Base-by-base conservation (phyloP, 2,329 filamentous ascomycete genomes). In the Diatrype stigma region DNA sequence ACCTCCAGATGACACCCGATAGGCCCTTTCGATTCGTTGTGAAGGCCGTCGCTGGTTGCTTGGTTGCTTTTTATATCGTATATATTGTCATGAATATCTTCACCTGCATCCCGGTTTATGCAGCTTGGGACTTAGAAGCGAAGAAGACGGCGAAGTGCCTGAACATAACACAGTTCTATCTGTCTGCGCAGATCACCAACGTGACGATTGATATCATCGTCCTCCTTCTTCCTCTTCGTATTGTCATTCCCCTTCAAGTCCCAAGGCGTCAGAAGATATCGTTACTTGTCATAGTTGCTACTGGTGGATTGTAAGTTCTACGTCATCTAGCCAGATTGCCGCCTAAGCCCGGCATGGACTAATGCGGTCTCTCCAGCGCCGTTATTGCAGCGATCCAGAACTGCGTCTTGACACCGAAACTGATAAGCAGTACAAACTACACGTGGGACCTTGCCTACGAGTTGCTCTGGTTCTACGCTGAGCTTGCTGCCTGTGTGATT, bases 181-280 rank as follows among this genome's bases (percentile, higher is more conserved):
- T 48, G 17, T n/a, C 42, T 14, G 40, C 42, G 2, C 45, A 35
- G 14, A 28, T 46, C 3, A 23, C 44, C 10, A 52, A 52, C 23
- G 35, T 52, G 23, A 14, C 11, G 34, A 52, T 52, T 23, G 50
- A 52, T 32, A 17, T 28, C 21, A 46, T 52, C 32, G 45, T 52
- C 21, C n/a, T 52, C 7, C 17, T 52, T 5, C 17, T 52, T 10
- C 50, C 50, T 16, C 26, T 52, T 28, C 42, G 8, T 12, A 42
- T 52, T 17, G 22, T 52, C 16, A 30, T 46, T 3, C 50, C 46
- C 4, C 42, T 52, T 21, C 46, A 46, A 23, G 42, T 52, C 32
- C 32, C 46, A 2, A n/a, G 32, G 2, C 46, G 46, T 3, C 50
- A 49, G 32, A 52, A 52, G 42, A 19, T 42, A 16, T 46, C 47